phyloP scores from a whole-genome alignment of 2,329 filamentous ascomycete species.

The Rasamsonia emersonii region DNA sequence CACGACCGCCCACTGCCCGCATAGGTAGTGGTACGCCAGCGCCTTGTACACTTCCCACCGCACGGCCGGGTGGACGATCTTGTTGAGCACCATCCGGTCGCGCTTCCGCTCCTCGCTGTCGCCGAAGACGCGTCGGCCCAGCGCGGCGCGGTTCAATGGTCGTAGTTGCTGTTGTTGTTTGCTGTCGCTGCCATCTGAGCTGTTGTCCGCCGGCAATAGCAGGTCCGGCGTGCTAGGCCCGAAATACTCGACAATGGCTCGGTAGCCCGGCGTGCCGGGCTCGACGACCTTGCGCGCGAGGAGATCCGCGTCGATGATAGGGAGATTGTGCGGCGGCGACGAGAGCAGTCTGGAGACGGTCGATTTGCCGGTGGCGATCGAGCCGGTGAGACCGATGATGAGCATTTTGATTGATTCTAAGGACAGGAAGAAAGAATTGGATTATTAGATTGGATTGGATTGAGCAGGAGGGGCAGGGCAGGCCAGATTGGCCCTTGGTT shows the following conservation, averaged over 20 bases:
- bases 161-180: too few species aligned
- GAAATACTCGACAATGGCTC: conserved; percentile 74
- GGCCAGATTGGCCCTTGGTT: too few species aligned
- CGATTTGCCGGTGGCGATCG: conserved; percentile 96
- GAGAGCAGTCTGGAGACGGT: conserved; percentile 82
- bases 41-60: conserved; percentile 69
- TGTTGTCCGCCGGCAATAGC: conserved; percentile 51
- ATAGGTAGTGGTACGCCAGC: conserved; percentile 63
- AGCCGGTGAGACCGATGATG: conserved; percentile 90
- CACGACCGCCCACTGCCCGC: conserved; percentile 78
- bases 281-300: conserved; percentile 90
- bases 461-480: conserved; percentile 3
- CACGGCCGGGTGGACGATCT: conserved; percentile 88
- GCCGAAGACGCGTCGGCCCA: conserved; percentile 83
- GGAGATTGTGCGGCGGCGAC: conserved; percentile 70
- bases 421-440: neutral
- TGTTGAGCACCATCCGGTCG: conserved; percentile 72
- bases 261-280: conserved; percentile 77
- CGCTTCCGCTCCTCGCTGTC: conserved; percentile 58
- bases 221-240: conserved; percentile 75
- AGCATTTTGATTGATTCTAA: conserved; percentile 57
- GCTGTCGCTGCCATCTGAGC: conserved; percentile 28
- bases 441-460: neutral
- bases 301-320: conserved; percentile 88
- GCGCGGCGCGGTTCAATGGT: conserved; percentile 74